phyloP scores from a whole-genome alignment of 768 basidiomycete species.

The Hydnomerulius pinastri region DNA sequence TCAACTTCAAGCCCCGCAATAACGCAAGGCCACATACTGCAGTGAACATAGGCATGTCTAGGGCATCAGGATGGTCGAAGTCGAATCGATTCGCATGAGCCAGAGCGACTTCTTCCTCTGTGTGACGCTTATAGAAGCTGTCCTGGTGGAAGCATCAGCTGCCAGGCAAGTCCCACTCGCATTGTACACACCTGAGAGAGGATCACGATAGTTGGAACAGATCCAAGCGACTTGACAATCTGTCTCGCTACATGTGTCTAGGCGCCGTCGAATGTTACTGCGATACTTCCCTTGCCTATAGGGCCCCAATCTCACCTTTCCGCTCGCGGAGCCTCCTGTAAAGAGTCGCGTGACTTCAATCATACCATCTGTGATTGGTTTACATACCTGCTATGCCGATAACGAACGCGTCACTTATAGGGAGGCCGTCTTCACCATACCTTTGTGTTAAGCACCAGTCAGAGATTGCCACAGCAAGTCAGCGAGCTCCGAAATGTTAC shows the following conservation, averaged over 20 bases:
- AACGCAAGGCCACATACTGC: conserved; percentile 48
- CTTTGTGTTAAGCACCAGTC: conserved; percentile 38
- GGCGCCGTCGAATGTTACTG: conserved; percentile 2
- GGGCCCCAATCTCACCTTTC: conserved; percentile 58
- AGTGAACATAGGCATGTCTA: conserved; percentile 88
- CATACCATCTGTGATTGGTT: background rate
- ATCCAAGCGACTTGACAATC: conserved; percentile 79
- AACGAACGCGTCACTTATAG: conserved; percentile 76
- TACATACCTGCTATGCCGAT: conserved; percentile 79
- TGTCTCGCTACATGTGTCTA: conserved; percentile 87
- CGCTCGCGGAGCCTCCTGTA: conserved; percentile 82
- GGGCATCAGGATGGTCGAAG: conserved; percentile 90
- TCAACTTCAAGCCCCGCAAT: background rate
- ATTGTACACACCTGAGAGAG: conserved; percentile 68
- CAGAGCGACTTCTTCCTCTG: conserved; percentile 74
- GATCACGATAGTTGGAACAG: conserved; percentile 86
- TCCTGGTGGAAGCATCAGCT: conserved; percentile 51
- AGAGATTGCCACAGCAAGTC: conserved; percentile 12
- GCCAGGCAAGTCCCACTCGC: background rate
- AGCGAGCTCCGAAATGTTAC: conserved; percentile 38
- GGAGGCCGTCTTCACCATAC: conserved; percentile 77
- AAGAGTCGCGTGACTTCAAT: conserved; percentile 1
- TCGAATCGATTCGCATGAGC: conserved; percentile 82
- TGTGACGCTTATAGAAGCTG: conserved; percentile 88
- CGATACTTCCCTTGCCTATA: background rate